A percentile compares a stretch with the other conserved stretches of the same genome.
Conservation (phyloP, 179 eudicot species). For the Sideroxylon spinosum region DNA sequence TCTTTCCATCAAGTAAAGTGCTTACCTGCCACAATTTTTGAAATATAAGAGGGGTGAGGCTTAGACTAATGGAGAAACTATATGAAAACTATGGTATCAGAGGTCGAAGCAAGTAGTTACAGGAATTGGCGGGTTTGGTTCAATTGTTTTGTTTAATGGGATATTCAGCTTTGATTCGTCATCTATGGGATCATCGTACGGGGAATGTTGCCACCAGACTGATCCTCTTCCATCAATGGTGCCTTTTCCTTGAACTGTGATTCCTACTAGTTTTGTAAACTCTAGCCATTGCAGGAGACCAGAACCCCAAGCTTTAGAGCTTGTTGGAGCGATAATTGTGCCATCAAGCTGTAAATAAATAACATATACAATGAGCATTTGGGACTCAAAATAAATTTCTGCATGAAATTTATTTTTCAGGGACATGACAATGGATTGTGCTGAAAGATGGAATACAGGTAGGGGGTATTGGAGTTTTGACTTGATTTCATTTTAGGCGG, state of each 20-base stretch:
- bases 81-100: not conserved
- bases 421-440: not conserved
- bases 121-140: constrained; percentile 30
- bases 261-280: constrained; percentile 74
- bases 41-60: constrained; percentile 13
- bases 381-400: not conserved
- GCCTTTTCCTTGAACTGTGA: constrained; percentile 68
- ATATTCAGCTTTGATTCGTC: constrained; percentile 41
- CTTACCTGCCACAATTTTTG: constrained; percentile 39
- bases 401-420: not conserved
- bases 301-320: constrained; percentile 49
- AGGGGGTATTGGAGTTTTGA: not conserved
- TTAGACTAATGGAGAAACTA: not conserved
- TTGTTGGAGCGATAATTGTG: constrained; percentile 59
- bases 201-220: constrained; percentile 74
- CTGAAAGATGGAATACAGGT: not conserved
- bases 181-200: constrained; percentile 38
- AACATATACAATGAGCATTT: not conserved
- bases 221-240: constrained; percentile 82
- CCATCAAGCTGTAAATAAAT: constrained; percentile 54
- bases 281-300: constrained; percentile 68
- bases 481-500: not conserved
- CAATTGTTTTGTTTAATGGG: constrained; percentile 45
- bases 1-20: constrained; percentile 49
- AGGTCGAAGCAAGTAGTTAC: constrained; percentile 22